Percentiles rank a stretch among this genome's conserved stretches.
phyloP scores from a whole-genome alignment of 2,329 filamentous ascomycete species.

The Cladosporium sp. region DNA sequence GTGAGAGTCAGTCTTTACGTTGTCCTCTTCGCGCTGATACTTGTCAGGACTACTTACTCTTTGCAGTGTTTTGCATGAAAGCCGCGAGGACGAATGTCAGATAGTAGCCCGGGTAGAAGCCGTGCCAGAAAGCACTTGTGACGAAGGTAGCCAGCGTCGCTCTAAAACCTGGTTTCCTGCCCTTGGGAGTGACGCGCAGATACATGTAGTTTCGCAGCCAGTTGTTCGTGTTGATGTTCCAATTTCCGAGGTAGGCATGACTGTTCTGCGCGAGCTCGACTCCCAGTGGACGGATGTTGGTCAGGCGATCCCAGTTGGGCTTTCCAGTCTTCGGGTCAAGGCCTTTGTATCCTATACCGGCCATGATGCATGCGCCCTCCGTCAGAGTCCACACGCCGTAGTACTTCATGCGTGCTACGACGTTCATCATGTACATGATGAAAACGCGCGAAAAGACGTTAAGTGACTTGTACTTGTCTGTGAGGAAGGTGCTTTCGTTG shows the following conservation, averaged over 20 bases:
- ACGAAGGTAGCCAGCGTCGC: constrained; percentile 91
- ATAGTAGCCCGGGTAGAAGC: constrained; percentile 97
- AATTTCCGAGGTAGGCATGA: constrained; percentile 80
- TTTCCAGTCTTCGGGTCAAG: constrained; percentile 80
- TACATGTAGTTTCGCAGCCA: constrained; percentile 98
- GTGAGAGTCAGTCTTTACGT: not conserved
- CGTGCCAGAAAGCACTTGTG: constrained; percentile 96
- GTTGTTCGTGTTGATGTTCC: constrained; percentile 98
- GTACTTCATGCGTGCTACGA: constrained; percentile 85
- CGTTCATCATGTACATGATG: constrained; percentile 76
- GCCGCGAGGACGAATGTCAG: constrained; percentile 83
- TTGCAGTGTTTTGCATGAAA: constrained; percentile 88
- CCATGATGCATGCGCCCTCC: constrained; percentile 90
- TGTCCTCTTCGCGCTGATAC: not conserved
- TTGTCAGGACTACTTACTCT: constrained; percentile 63
- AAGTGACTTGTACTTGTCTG: constrained; percentile 63
- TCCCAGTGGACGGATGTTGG: constrained; percentile 81
- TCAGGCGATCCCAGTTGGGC: constrained; percentile 82
- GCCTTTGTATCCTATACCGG: constrained; percentile 91
- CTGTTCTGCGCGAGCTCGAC: constrained; percentile 92
- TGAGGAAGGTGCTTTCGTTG: constrained; percentile 58
- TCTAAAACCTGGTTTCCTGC: constrained; percentile 93
- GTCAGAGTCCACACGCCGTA: constrained; percentile 94
- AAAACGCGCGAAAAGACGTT: constrained; percentile 70
- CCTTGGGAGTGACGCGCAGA: constrained; percentile 86